Percentiles rank a stretch among this genome's conserved stretches.
Conservation (phyloP, 1,284 basidiomycete genomes). For the Ustilago cynodontis region DNA sequence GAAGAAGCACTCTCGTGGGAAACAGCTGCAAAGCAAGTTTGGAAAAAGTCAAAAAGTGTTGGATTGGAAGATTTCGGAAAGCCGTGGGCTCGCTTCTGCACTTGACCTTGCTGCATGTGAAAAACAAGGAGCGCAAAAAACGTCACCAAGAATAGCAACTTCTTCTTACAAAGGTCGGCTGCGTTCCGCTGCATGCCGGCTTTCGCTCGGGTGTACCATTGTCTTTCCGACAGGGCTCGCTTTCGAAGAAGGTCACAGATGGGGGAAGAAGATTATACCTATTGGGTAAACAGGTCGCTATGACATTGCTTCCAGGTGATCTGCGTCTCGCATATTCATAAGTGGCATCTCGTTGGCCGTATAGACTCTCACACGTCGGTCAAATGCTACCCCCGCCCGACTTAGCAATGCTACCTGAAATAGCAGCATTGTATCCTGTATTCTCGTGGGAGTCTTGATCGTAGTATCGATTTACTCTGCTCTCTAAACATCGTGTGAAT, state of each 20-base stretch:
- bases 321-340: conserved; percentile 19
- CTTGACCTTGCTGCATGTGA: conserved; percentile 26
- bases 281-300: no score
- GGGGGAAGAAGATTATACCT: background rate
- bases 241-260: background rate
- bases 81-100: conserved; percentile 10
- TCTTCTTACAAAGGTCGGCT: background rate
- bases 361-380: background rate
- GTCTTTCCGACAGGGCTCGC: background rate
- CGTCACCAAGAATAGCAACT: conserved; percentile 26
- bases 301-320: conserved; percentile 27
- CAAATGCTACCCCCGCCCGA: no score
- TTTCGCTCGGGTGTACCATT: no score
- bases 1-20: background rate
- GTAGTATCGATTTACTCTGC: no score
- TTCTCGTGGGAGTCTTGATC: no score
- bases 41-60: background rate
- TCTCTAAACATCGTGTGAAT: no score
- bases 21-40: background rate
- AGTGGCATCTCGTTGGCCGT: background rate
- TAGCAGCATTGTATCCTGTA: background rate
- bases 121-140: background rate
- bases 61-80: background rate
- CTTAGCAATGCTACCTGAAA: background rate
- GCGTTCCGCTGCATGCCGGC: no score